Evolutionary conservation across 768 basidiomycete genomes (phyloP).

Genomic region (Naganishia friedmannii): DNA sequence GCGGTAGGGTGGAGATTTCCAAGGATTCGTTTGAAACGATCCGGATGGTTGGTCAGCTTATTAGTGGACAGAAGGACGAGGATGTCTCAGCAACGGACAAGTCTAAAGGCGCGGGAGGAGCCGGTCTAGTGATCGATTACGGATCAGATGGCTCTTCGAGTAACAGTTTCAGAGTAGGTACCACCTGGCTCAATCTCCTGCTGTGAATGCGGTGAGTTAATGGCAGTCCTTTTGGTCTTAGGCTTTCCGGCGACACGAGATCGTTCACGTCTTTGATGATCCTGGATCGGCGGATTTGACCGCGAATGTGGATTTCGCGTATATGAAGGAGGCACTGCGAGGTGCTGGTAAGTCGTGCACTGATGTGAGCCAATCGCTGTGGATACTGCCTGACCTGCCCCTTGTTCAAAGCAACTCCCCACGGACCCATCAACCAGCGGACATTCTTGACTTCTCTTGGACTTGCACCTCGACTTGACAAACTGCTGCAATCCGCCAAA

Average conservation of each 20-base stretch:
- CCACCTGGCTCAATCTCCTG: neutral
- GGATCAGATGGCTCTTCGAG: constrained; percentile 69
- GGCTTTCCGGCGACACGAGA: constrained; percentile 85
- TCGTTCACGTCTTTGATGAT: constrained; percentile 75
- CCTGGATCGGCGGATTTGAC: constrained; percentile 91
- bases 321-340: constrained; percentile 71
- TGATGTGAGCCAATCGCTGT: too few relatives aligned
- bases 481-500: constrained; percentile 59
- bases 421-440: constrained; percentile 73
- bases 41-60: constrained; percentile 64
- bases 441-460: constrained; percentile 78
- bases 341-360: constrained; percentile 59
- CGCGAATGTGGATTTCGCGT: constrained; percentile 93
- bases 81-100: constrained; percentile 21
- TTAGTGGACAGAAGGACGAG: constrained; percentile 47
- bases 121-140: constrained; percentile 83
- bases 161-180: constrained; percentile 73
- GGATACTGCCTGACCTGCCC: too few relatives aligned
- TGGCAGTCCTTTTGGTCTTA: constrained; percentile 46
- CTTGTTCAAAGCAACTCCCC: constrained; percentile 54
- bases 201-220: neutral
- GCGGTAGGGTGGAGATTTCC: constrained; percentile 76
- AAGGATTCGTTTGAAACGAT: constrained; percentile 68
- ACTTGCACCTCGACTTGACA: constrained; percentile 63
- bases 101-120: constrained; percentile 45